Evolutionary conservation across 228 moss, liverwort and hornwort species (phyloP).

Genomic region (Sphagnum fallax): DNA sequence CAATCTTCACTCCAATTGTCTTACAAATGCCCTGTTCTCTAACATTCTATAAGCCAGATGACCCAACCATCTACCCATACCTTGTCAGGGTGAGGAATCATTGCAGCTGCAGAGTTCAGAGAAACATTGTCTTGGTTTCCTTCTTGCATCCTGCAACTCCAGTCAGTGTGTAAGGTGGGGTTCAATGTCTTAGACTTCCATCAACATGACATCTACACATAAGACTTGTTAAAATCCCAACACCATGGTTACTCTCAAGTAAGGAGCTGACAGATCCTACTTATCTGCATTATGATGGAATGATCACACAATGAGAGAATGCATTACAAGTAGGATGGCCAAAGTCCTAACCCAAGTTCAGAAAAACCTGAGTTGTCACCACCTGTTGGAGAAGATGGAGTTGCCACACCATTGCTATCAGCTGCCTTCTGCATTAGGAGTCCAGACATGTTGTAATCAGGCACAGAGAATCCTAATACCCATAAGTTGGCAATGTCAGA

Average conservation of each 20-base stretch:
- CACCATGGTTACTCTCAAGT: not conserved
- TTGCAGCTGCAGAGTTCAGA: slow-evolving; percentile 78
- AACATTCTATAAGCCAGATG: not conserved
- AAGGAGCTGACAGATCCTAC: not conserved
- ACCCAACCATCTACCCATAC: slow-evolving; percentile 12
- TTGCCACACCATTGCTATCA: slow-evolving; percentile 17
- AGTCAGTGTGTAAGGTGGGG: not conserved
- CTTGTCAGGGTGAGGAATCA: slow-evolving; percentile 97
- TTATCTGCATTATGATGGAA: not conserved
- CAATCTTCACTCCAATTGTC: not conserved
- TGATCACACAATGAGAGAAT: not conserved
- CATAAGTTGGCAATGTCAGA: slow-evolving; percentile 5
- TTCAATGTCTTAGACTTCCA: not conserved
- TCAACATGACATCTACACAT: not conserved
- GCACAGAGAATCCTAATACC: too few relatives aligned
- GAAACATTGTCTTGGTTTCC: slow-evolving; percentile 26
- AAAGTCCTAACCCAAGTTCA: slow-evolving; percentile 29
- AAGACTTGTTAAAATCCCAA: slow-evolving; percentile 7
- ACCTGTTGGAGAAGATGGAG: slow-evolving; percentile 14
- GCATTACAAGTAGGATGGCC: not conserved
- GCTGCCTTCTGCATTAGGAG: slow-evolving; percentile 14
- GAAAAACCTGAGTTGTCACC: slow-evolving; percentile 25
- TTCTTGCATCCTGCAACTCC: slow-evolving; percentile 26
- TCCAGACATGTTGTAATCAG: not conserved
- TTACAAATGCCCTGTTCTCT: not conserved